These are phyloP conservation scores for Neurospora sp. DNA, from an alignment of 495 filamentous ascomycete species.

Conservation along the genomic window DNA sequence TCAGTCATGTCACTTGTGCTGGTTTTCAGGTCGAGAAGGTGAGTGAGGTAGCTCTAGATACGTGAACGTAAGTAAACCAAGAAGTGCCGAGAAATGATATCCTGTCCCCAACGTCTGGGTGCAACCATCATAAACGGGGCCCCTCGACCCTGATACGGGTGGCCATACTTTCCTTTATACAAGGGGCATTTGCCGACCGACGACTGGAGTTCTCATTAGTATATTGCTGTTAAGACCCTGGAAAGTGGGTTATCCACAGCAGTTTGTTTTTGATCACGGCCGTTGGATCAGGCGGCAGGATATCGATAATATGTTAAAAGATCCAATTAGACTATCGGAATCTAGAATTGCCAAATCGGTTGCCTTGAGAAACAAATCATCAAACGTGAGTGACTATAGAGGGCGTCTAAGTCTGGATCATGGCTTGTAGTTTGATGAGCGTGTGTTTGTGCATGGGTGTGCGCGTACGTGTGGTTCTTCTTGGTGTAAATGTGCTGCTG, in stretches of 20 bases:
- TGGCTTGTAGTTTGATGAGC: background rate
- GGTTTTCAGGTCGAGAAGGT: no score
- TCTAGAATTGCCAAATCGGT: background rate
- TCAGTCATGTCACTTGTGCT: no score
- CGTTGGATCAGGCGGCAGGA: background rate
- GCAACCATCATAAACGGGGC: no score
- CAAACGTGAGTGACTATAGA: background rate
- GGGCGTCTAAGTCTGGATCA: background rate
- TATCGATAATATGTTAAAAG: background rate
- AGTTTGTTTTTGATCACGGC: background rate
- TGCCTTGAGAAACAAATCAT: background rate
- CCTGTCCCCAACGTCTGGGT: no score
- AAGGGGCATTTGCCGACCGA: background rate
- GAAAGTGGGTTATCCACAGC: background rate
- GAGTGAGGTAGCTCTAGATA: no score
- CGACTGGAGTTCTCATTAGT: background rate
- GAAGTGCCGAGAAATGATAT: no score
- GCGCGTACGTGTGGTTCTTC: background rate
- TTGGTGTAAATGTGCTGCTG: background rate
- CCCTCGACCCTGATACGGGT: background rate
- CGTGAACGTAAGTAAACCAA: no score
- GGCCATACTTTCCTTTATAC: background rate
- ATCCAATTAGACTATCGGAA: background rate
- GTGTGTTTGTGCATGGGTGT: background rate
- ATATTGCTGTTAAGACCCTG: background rate